Evolutionary conservation across 2,329 filamentous ascomycete genomes (phyloP).

Genomic region (Cladosporium sp.): DNA sequence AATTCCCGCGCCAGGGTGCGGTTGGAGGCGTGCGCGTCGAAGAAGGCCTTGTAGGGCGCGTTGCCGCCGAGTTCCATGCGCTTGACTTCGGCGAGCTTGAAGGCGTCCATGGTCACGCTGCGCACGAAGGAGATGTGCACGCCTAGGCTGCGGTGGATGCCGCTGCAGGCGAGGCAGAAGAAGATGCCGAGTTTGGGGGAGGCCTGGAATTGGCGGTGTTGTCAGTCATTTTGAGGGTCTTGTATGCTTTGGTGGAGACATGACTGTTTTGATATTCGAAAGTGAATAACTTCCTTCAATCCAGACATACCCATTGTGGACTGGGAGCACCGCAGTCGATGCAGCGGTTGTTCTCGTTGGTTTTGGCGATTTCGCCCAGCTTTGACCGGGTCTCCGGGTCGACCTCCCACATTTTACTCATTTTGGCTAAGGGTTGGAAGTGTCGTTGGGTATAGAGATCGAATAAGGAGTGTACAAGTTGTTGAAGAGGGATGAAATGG

Average conservation of each 20-base stretch:
- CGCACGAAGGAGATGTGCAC: slow-evolving; percentile 99
- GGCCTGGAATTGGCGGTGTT: slow-evolving; percentile 42
- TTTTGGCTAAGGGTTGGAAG: slow-evolving; percentile 24
- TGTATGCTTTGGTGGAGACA: no score
- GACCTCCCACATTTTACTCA: slow-evolving; percentile 93
- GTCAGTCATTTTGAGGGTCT: not conserved
- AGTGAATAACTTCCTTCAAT: not conserved
- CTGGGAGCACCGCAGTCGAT: slow-evolving; percentile 94
- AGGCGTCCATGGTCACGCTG: slow-evolving; percentile 97
- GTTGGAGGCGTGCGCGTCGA: slow-evolving; percentile 56
- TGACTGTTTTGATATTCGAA: no score
- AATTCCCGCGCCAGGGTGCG: slow-evolving; percentile 52
- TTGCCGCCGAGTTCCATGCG: slow-evolving; percentile 94
- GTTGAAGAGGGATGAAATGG: not conserved
- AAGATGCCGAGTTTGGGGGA: slow-evolving; percentile 97
- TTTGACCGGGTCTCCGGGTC: slow-evolving; percentile 96
- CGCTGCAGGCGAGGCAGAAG: slow-evolving; percentile 95
- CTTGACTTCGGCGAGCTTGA: slow-evolving; percentile 88
- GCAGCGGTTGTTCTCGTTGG: slow-evolving; percentile 82
- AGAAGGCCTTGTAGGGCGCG: slow-evolving; percentile 80
- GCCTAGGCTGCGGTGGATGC: slow-evolving; percentile 88
- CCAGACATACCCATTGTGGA: slow-evolving; percentile 69
- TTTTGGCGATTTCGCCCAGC: slow-evolving; percentile 89
- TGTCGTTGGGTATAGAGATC: no score
- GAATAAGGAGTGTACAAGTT: not conserved